These are phyloP conservation scores for Crassisporium funariophilum DNA, from an alignment of 768 basidiomycete species.

Conservation along the genomic window DNA sequence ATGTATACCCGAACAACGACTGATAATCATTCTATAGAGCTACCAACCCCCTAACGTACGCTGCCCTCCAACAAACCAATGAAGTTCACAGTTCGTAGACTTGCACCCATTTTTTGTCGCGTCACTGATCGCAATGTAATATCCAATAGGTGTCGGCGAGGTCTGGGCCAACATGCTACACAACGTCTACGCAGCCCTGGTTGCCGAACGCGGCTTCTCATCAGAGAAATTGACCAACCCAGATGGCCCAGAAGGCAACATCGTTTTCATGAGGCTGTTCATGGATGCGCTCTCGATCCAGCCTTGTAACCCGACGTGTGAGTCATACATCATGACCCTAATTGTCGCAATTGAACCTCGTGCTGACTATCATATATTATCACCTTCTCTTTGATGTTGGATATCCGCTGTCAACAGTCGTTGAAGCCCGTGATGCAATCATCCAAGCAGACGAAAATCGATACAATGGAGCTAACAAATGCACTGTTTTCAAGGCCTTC, in stretches of 20 bases:
- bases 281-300: conserved; percentile 48
- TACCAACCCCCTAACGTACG: conserved; percentile 48
- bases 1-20: neutral
- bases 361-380: too few species aligned
- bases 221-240: conserved; percentile 40
- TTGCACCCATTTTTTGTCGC: neutral
- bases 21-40: conserved; percentile 20
- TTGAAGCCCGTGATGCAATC: conserved; percentile 48
- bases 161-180: conserved; percentile 49
- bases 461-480: conserved; percentile 46
- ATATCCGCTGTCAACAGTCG: too few species aligned
- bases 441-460: conserved; percentile 53
- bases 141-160: conserved; percentile 41
- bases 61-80: conserved; percentile 33
- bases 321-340: conserved; percentile 15
- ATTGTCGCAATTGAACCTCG: neutral
- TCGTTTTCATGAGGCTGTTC: conserved; percentile 50
- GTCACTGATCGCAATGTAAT: neutral
- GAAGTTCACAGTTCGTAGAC: conserved; percentile 53
- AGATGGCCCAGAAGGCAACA: conserved; percentile 41
- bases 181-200: conserved; percentile 42
- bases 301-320: conserved; percentile 47
- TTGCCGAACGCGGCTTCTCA: conserved; percentile 33
- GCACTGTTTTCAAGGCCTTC: conserved; percentile 48
- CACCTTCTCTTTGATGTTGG: too few species aligned